Evolutionary conservation across 2,329 filamentous ascomycete genomes (phyloP).

Genomic region (Diaporthe helianthi): DNA sequence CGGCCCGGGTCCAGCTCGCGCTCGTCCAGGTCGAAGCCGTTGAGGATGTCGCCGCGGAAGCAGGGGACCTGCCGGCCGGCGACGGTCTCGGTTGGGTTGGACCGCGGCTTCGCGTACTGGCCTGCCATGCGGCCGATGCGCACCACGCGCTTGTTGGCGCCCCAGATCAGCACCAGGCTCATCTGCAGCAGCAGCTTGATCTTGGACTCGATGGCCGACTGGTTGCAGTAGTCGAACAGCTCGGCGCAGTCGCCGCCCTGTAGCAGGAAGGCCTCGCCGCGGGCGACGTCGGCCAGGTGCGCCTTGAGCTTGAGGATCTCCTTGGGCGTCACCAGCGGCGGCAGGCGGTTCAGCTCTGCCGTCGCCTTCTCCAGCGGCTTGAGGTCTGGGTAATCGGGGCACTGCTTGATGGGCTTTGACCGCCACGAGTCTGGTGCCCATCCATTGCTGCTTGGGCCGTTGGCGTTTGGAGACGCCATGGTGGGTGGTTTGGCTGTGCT

Average conservation of each 20-base stretch:
- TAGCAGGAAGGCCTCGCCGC: constrained; percentile 89
- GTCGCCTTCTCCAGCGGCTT: constrained; percentile 65
- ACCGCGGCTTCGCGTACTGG: constrained; percentile 95
- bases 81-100: constrained; percentile 80
- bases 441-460: constrained; percentile 4
- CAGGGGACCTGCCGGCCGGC: constrained; percentile 83
- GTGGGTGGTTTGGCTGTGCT: background rate
- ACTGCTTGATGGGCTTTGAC: constrained; percentile 79
- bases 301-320: constrained; percentile 83
- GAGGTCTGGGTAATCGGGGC: constrained; percentile 72
- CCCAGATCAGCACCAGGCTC: constrained; percentile 95
- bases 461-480: constrained; percentile 29
- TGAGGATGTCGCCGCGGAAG: constrained; percentile 95
- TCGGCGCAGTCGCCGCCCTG: constrained; percentile 98
- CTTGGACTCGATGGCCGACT: constrained; percentile 90
- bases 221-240: constrained; percentile 94
- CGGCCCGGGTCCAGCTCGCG: constrained; percentile 82
- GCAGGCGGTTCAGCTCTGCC: constrained; percentile 70
- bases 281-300: constrained; percentile 82
- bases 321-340: constrained; percentile 78
- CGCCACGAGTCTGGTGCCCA: constrained; percentile 76
- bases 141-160: constrained; percentile 80
- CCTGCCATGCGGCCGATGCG: constrained; percentile 96
- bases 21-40: constrained; percentile 81
- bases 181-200: constrained; percentile 97